A percentile compares a stretch with the other conserved stretches of the same genome.
phyloP scores from a whole-genome alignment of 441 rosid species.

The Erysimum pusillum region DNA sequence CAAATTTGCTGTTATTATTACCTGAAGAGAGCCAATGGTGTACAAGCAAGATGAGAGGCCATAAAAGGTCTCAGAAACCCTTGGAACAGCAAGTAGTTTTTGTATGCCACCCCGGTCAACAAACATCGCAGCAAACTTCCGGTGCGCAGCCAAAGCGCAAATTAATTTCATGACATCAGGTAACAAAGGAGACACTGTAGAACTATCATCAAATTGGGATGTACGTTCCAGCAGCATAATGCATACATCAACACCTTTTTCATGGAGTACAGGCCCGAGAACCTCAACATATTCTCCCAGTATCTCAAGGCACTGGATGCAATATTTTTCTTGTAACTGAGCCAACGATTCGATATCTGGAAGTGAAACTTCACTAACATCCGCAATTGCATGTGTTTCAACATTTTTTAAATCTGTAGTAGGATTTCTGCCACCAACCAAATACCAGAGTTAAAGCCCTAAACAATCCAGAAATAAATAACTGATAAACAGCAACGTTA shows the following conservation, averaged over 20 bases:
- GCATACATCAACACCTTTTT: constrained; percentile 98
- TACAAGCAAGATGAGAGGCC: constrained; percentile 95
- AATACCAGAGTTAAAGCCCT: constrained; percentile 44
- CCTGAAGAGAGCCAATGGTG: constrained; percentile 97
- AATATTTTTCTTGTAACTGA: constrained; percentile 87
- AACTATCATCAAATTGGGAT: constrained; percentile 60
- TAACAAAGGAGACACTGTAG: constrained; percentile 59
- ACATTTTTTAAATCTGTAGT: constrained; percentile 42
- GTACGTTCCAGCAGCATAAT: constrained; percentile 77
- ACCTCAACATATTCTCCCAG: constrained; percentile 98
- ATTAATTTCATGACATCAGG: constrained; percentile 99
- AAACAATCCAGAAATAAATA: constrained; percentile 15
- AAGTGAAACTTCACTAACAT: constrained; percentile 70
- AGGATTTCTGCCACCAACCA: constrained; percentile 64
- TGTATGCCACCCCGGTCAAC: constrained; percentile 98
- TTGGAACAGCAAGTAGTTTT: constrained; percentile 89
- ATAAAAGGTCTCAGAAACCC: constrained; percentile 73
- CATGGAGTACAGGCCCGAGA: constrained; percentile 96
- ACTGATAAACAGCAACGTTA: constrained; percentile 25
- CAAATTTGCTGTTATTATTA: constrained; percentile 41
- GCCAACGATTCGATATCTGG: constrained; percentile 78
- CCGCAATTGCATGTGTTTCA: constrained; percentile 59
- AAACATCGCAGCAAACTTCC: constrained; percentile 97
- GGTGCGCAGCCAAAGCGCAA: constrained; percentile 96
- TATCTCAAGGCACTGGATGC: constrained; percentile 91